Base-by-base conservation (phyloP, 257 asterid genomes). In the Solanum arcanum region DNA sequence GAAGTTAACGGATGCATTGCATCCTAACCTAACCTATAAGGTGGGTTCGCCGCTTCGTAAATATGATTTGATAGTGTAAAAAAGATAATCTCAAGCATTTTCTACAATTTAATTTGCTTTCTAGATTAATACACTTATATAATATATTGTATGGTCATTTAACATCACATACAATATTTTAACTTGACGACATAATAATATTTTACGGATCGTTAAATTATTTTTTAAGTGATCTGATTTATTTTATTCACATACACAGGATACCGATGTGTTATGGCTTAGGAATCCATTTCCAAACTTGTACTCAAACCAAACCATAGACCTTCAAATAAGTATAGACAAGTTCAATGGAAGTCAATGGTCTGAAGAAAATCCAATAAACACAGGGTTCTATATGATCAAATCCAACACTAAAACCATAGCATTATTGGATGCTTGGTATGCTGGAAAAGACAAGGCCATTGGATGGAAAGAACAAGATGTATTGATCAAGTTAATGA, bases 401-500 rank as follows among this genome's bases (percentile, higher is more conserved):
- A 89, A 87, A 87, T 91, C 97, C 18, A 94, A 91, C 91, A 47
- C 86, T 60, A 92, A 86, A 41, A 94, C 98, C 27, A 88, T 89
- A 29, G 47, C 94, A 11, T 68, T 95, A 41, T 95, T 94, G 29
- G 60, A 93, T 25, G 90, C 80, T 49, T 94, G 97, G 98, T 93
- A 93, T 74, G 94, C 86, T 20, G 44, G 5, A 75, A 86, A 93
- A 83, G 82, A 37, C 6, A 92, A 88, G 3, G 77, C 93, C 3
- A 86, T 88, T 0, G 94, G 93, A 12, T 18, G 86, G 89, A 95
- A 95, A 90, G 98, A 94, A 70, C 98, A 95, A 75, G 98, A 94
- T 42, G 96, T 94, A 27, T 82, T 95, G 83, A 85, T 18, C 15
- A 88, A 69, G 6, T 47, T 94, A 37, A 87, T 93, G 39, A 15